phyloP scores from a whole-genome alignment of 805 yeast species.

The Yarrowia sp. region DNA sequence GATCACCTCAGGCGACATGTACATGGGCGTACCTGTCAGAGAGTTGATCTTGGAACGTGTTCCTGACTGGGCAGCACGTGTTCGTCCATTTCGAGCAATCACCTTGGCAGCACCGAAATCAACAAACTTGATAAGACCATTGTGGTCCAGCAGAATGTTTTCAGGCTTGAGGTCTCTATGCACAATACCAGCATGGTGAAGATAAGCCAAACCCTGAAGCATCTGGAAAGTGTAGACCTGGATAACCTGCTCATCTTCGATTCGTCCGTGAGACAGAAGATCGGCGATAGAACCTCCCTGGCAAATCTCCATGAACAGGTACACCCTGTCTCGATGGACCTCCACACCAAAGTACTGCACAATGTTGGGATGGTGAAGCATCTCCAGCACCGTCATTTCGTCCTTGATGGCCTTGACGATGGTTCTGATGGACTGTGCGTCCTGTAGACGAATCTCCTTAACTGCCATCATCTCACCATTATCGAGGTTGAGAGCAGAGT shows the following conservation, averaged over 20 bases:
- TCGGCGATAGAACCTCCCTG: slow-evolving; percentile 93
- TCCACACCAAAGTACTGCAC: slow-evolving; percentile 97
- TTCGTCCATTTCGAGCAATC: slow-evolving; percentile 52
- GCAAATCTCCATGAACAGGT: slow-evolving; percentile 96
- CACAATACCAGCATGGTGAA: slow-evolving; percentile 94
- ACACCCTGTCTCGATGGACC: slow-evolving; percentile 93
- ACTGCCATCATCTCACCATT: slow-evolving; percentile 98
- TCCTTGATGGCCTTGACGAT: slow-evolving; percentile 90
- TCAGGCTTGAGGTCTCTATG: slow-evolving; percentile 98
- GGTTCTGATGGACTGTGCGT: slow-evolving; percentile 80
- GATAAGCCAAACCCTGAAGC: slow-evolving; percentile 92
- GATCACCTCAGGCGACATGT: slow-evolving; percentile 97
- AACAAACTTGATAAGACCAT: slow-evolving; percentile 92
- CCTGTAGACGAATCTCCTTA: slow-evolving; percentile 91
- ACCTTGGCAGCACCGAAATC: slow-evolving; percentile 99
- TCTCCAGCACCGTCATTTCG: slow-evolving; percentile 95
- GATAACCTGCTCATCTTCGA: slow-evolving; percentile 91
- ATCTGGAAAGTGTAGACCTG: slow-evolving; percentile 90
- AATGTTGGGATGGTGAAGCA: slow-evolving; percentile 93
- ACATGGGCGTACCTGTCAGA: slow-evolving; percentile 97
- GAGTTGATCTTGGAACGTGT: slow-evolving; percentile 52
- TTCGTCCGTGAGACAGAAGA: slow-evolving; percentile 86
- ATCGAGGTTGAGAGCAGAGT: slow-evolving; percentile 88
- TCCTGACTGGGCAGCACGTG: slow-evolving; percentile 43
- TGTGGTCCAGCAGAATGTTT: slow-evolving; percentile 85